Evolutionary conservation across 306 rosid genomes (phyloP).

Genomic region (Prunus mume): DNA sequence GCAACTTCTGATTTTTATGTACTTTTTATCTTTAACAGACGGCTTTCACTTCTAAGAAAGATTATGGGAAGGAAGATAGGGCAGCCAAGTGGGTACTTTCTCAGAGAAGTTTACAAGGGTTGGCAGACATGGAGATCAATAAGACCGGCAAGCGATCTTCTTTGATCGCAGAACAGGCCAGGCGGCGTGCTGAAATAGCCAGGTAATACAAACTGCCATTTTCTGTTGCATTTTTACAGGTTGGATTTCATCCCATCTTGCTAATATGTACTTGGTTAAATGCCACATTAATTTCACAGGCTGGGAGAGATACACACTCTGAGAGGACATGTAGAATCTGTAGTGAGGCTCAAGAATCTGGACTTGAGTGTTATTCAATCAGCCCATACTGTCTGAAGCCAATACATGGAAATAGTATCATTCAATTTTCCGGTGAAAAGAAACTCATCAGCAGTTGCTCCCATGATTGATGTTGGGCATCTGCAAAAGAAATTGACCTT

Average conservation of each 20-base stretch:
- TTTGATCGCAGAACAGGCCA: constrained; percentile 65
- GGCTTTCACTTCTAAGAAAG: constrained; percentile 70
- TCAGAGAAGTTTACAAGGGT: constrained; percentile 72
- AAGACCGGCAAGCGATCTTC: constrained; percentile 41
- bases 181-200: constrained; percentile 74
- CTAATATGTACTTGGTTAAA: neutral
- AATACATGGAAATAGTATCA: constrained; percentile 1
- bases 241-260: neutral
- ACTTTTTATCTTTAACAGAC: constrained; percentile 53
- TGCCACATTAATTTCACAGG: constrained; percentile 40
- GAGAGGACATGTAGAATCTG: constrained; percentile 77
- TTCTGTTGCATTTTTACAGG: neutral
- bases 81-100: constrained; percentile 72
- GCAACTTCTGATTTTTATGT: neutral
- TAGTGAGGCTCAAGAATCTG: constrained; percentile 64
- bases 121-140: constrained; percentile 40
- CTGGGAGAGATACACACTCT: constrained; percentile 68
- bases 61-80: constrained; percentile 74
- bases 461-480: constrained; percentile 14
- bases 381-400: constrained; percentile 62
- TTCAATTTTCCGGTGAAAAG: constrained; percentile 8
- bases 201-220: constrained; percentile 30
- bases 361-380: constrained; percentile 42
- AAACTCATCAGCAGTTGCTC: constrained; percentile 26
- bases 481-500: constrained; percentile 11